Base-by-base conservation (phyloP, 371 early-diverging fungal species). In the Parasitella parasitica region DNA sequence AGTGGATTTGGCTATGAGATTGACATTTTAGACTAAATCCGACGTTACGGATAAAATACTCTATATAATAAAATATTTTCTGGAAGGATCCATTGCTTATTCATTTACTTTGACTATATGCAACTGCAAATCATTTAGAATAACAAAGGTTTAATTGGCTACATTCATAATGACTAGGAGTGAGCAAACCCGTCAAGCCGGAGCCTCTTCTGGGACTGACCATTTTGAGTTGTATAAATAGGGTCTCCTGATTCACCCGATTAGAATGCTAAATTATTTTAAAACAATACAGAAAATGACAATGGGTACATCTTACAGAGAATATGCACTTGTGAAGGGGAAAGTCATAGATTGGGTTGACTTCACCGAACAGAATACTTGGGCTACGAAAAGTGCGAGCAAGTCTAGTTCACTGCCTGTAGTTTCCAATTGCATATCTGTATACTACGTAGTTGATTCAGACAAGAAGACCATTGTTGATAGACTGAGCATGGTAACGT, bases 281-380 rank as follows among this genome's bases (percentile, higher is more conserved):
- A n/a, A n/a, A n/a, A n/a, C n/a, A 46, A 4, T 24, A 24, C 11
- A 46, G 13, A 24, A 22, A 46, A 49, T 54, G 37, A 32, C 39
- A n/a, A 41, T 30, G 13, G 35, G 0, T n/a, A 1, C 24, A 35
- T 11, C 22, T 4, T 48, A 26, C 49, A 48, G 20, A 55, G 59
- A 43, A 35, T 68, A 63, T 43, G 68, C 68, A 3, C 43, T 68
- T 39, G 35, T 50, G 7, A 55, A 55, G 35, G 43, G 55, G 11
- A 39, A 61, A n/a, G 39, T 59, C 4, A 27, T 61, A 4, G 59
- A 64, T 20, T 65, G 65, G 66, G n/a, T 39, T 8, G 26, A 54
- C 11, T 70, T 62, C 34, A 30, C 55, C 5, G 13, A 22, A 35
- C 15, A 54, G 16, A 32, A 57, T 18, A 38, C 30, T 12, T 55